Conservation (phyloP, 352 stramenopile species). For the Phytopythium oedochilum region DNA sequence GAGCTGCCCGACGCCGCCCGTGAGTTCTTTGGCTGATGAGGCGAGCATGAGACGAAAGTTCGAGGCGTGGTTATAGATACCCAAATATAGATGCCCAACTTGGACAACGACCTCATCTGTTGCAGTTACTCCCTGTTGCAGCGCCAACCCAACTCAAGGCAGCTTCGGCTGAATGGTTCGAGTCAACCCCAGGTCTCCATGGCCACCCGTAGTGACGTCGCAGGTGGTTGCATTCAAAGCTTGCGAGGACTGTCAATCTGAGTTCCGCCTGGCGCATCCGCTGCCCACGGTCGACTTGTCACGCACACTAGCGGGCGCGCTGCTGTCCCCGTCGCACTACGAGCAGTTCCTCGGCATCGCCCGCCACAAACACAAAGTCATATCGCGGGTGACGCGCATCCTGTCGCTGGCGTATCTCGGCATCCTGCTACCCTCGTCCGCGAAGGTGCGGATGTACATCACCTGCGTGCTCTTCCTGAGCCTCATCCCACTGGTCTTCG, state of each 20-base stretch:
- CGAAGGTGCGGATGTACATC: not conserved
- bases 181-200: no score
- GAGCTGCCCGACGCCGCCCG: constrained; percentile 19
- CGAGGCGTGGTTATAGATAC: not conserved
- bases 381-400: not conserved
- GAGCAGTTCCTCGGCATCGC: not conserved
- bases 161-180: no score
- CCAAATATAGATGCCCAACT: not conserved
- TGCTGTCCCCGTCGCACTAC: not conserved
- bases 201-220: no score
- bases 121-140: not conserved
- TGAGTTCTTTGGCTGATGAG: constrained; percentile 29
- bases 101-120: not conserved
- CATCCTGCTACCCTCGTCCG: not conserved
- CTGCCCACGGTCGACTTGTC: constrained; percentile 1
- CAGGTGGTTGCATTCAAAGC: no score
- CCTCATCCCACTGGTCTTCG: not conserved
- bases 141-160: no score
- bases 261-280: not conserved
- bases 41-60: no score
- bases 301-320: not conserved
- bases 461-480: not conserved
- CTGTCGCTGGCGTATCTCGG: not conserved
- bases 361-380: not conserved
- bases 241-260: not conserved